Base-by-base conservation (phyloP, 805 yeast genomes). In the Candida silvicultrix region DNA sequence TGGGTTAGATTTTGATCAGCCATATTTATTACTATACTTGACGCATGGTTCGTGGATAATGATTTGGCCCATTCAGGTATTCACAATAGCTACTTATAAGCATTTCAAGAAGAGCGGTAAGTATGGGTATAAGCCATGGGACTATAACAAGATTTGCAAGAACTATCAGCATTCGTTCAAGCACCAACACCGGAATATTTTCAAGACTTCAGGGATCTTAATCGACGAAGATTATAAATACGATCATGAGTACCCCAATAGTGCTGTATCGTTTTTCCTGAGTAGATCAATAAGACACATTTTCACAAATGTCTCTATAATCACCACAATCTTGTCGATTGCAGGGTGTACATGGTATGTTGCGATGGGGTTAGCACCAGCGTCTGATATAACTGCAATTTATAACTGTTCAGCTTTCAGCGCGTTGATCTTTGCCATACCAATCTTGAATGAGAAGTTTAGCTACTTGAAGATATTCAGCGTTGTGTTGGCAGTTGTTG, bases 371-470 rank as follows among this genome's bases (percentile, higher is more conserved):
- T 65, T 85, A 58, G 81, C 95, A 0, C 84, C 89, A 25, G 88
- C 95, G 0, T 74, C 88, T 3, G 96, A 89, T 57, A 84, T 89
- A 34, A 89, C 96, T 2, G 96, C 96, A 3, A 88, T 88, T 49
- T 89, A 88, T 67, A 88, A 89, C 67, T 87, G 94, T 60, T 83
- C 92, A 15, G 95, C 96, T 0, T 89, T 89, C 62, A 83, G 90
- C 4, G 96, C 96, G 0, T 83, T 89, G 58, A 77, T 86, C 15
- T 88, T 89, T 64, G 88, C 95, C 4, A 81, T 89, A 23, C 86
- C 89, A 1, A 63, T 89, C 19, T 68, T 89, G 43, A 68, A 77
- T 31, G 96, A 89, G 57, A 68, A 64, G 41, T 78, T 87, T 56
- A 76, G 82, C 4, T 70, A 78, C 70, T 57, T 77, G 43, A 88